Conservation (phyloP, 2,329 filamentous ascomycete species). For the Drechslerella coelobrocha region DNA sequence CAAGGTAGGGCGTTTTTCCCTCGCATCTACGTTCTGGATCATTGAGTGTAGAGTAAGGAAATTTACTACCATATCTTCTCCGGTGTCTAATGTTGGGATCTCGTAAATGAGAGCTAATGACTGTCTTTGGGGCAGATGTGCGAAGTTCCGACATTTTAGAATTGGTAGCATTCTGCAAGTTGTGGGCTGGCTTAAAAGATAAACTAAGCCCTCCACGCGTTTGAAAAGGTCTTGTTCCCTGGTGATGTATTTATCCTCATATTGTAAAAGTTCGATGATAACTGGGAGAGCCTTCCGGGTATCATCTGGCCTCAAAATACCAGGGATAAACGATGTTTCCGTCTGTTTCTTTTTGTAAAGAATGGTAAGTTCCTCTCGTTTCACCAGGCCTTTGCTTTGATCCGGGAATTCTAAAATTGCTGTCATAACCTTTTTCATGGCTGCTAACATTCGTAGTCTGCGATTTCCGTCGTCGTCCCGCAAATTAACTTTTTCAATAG, state of each 20-base stretch:
- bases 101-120: no score
- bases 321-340: background rate
- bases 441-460: constrained; percentile 1
- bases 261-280: background rate
- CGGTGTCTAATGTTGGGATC: no score
- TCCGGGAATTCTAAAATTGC: background rate
- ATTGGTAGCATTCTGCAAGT: constrained; percentile 1
- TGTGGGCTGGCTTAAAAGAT: background rate
- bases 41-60: no score
- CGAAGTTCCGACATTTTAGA: no score
- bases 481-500: background rate
- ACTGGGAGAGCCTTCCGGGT: background rate
- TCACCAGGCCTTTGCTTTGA: constrained; percentile 1
- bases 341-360: constrained; percentile 1
- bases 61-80: no score
- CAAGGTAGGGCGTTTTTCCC: no score
- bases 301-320: background rate
- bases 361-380: constrained; percentile 1
- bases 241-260: constrained; percentile 1
- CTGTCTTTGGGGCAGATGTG: no score
- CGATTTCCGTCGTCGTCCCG: background rate
- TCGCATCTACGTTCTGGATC: no score
- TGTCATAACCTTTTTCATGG: background rate
- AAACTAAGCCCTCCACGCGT: constrained; percentile 1
- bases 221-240: background rate